Conservation (phyloP, 805 yeast genomes). For the Metschnikowia kofuensis region DNA sequence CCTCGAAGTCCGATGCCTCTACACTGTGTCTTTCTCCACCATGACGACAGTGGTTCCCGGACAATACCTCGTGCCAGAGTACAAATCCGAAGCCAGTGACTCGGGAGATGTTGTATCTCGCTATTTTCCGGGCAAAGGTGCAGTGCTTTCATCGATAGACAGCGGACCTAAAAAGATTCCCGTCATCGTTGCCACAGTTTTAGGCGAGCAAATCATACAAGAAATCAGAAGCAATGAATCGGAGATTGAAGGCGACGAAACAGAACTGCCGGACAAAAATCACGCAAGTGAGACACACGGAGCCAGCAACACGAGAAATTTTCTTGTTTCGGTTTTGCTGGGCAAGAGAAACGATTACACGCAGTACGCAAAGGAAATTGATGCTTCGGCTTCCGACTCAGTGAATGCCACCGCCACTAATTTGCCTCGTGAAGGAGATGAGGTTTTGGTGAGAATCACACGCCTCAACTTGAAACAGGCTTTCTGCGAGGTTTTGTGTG, state of each 20-base stretch:
- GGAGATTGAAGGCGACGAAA: conserved; percentile 14
- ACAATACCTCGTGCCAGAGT: conserved; percentile 65
- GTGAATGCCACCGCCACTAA: conserved; percentile 36
- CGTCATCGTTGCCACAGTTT: conserved; percentile 54
- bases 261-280: conserved; percentile 6
- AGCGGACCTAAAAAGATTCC: conserved; percentile 37
- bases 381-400: conserved; percentile 16
- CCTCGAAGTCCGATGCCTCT: conserved; percentile 2
- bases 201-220: conserved; percentile 52
- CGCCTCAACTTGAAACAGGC: conserved; percentile 69
- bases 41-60: conserved; percentile 54
- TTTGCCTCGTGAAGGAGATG: conserved; percentile 81
- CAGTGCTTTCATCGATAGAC: conserved; percentile 47
- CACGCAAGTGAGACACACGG: conserved; percentile 5
- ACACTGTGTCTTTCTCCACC: background rate
- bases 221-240: conserved; percentile 16
- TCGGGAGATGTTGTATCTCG: conserved; percentile 32
- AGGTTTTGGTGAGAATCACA: conserved; percentile 73
- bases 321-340: conserved; percentile 32
- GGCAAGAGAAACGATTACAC: conserved; percentile 24
- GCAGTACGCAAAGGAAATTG: conserved; percentile 22
- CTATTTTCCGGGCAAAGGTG: conserved; percentile 65
- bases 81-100: conserved; percentile 26
- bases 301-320: conserved; percentile 17
- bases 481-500: conserved; percentile 65